These are phyloP conservation scores for Ceratocystis lukuohia DNA, from an alignment of 2,329 filamentous ascomycete species.

Conservation along the genomic window DNA sequence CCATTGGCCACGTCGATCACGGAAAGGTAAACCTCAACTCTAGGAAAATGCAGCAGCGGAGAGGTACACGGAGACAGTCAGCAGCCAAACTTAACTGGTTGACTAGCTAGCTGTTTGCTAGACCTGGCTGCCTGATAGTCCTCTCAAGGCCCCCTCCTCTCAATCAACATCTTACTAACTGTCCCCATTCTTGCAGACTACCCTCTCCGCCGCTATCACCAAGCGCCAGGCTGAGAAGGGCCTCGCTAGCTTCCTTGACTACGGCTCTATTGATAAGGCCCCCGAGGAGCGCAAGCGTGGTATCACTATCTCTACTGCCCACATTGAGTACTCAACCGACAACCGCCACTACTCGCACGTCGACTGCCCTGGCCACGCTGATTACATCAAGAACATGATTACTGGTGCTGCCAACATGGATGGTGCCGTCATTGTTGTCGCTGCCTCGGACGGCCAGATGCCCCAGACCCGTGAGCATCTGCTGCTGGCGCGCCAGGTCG, in stretches of 20 bases:
- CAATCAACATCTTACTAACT: slow-evolving; percentile 3
- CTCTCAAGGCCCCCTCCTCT: neutral
- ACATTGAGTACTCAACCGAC: slow-evolving; percentile 96
- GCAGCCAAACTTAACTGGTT: neutral
- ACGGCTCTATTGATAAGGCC: slow-evolving; percentile 96
- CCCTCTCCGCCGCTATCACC: slow-evolving; percentile 94
- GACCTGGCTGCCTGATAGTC: neutral
- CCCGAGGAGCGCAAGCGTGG: slow-evolving; percentile 99
- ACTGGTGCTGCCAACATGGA: slow-evolving; percentile 99
- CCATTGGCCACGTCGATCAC: slow-evolving; percentile 98
- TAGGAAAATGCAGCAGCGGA: too few species aligned
- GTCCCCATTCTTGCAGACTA: slow-evolving; percentile 52
- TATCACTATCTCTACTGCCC: slow-evolving; percentile 97
- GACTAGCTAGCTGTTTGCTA: neutral
- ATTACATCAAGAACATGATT: slow-evolving; percentile 99
- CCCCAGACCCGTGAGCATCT: slow-evolving; percentile 98
- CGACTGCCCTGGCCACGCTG: slow-evolving; percentile 98
- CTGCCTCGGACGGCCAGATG: slow-evolving; percentile 98
- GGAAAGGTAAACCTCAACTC: slow-evolving; percentile 58
- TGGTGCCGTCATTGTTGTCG: slow-evolving; percentile 95
- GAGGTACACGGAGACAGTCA: too few species aligned
- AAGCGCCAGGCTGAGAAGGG: slow-evolving; percentile 96
- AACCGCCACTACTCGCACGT: slow-evolving; percentile 96
- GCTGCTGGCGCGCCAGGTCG: slow-evolving; percentile 92
- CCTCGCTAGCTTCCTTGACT: slow-evolving; percentile 86